These are phyloP conservation scores for Amaranthus cruentus DNA, from an alignment of 148 eudicot genomes.

Conservation along the genomic window DNA sequence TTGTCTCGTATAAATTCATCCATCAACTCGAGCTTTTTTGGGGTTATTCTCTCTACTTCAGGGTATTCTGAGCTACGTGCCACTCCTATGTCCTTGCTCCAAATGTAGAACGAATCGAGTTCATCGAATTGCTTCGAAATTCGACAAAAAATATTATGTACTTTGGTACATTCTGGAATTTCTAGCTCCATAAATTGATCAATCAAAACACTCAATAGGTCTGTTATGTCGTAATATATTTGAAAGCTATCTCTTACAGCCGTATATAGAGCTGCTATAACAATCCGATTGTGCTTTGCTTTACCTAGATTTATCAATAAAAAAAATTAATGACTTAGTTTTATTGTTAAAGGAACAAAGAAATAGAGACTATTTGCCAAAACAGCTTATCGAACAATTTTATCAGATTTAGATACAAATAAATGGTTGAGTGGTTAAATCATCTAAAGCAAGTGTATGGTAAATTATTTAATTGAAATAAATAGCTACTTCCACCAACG, in stretches of 20 bases:
- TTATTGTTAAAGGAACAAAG: too few species aligned
- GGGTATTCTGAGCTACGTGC: conserved; percentile 72
- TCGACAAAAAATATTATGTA: conserved; percentile 47
- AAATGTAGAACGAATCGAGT: conserved; percentile 54
- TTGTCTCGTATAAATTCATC: conserved; percentile 62
- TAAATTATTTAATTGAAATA: too few species aligned
- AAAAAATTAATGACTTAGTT: background rate
- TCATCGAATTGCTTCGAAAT: conserved; percentile 75
- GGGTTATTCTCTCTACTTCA: conserved; percentile 54
- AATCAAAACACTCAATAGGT: conserved; percentile 44
- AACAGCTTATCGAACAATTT: too few species aligned
- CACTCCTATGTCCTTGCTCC: conserved; percentile 56
- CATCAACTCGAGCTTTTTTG: conserved; percentile 67
- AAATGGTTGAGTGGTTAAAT: too few species aligned
- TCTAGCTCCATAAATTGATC: conserved; percentile 64
- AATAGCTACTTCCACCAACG: too few species aligned
- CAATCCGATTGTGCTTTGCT: conserved; percentile 55
- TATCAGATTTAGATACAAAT: too few species aligned
- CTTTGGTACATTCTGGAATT: conserved; percentile 44
- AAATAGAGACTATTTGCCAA: too few species aligned
- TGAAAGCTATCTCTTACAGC: conserved; percentile 62
- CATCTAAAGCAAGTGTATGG: too few species aligned
- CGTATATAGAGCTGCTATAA: conserved; percentile 61
- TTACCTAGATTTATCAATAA: conserved; percentile 35
- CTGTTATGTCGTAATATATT: conserved; percentile 56